These are phyloP conservation scores for Fusarium sp. DNA, from an alignment of 2,329 filamentous ascomycete genomes.

Conservation along the genomic window DNA sequence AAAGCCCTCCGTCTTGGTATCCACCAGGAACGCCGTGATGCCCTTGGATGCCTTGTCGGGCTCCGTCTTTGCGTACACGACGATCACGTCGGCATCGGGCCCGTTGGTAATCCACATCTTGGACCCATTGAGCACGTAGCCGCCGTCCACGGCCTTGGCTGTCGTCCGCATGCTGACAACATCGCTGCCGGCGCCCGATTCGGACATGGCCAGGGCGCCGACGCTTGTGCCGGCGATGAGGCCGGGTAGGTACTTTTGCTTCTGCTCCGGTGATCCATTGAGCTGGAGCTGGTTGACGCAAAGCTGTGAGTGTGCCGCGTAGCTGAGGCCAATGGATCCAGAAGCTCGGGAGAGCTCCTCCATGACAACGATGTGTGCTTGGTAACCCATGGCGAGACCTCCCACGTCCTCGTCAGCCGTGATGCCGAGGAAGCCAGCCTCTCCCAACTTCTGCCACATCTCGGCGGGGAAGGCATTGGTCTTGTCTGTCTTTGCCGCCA, in stretches of 20 bases:
- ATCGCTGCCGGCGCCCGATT: conserved; percentile 90
- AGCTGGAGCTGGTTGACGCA: conserved; percentile 97
- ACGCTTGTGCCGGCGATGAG: conserved; percentile 84
- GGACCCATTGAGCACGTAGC: conserved; percentile 86
- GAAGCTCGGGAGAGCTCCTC: conserved; percentile 93
- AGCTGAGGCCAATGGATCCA: conserved; percentile 86
- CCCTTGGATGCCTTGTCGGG: conserved; percentile 86
- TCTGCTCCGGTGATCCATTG: conserved; percentile 85
- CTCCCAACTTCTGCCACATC: conserved; percentile 95
- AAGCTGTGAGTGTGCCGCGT: conserved; percentile 94
- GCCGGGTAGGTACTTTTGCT: conserved; percentile 81
- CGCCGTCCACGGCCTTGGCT: conserved; percentile 83
- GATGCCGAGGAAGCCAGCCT: conserved; percentile 90
- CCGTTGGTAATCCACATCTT: conserved; percentile 99
- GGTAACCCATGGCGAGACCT: conserved; percentile 91
- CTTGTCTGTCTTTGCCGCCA: conserved; percentile 86
- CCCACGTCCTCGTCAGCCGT: conserved; percentile 94
- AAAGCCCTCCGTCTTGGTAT: conserved; percentile 79
- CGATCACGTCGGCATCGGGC: conserved; percentile 89
- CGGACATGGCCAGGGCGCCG: conserved; percentile 94
- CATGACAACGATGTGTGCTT: conserved; percentile 95
- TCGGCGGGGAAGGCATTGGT: conserved; percentile 88
- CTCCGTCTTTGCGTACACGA: conserved; percentile 97
- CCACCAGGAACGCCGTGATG: conserved; percentile 94
- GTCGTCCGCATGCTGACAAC: conserved; percentile 95